Conservation (phyloP, 176 grass and related monocot genomes). For the Zoysia pacifica region DNA sequence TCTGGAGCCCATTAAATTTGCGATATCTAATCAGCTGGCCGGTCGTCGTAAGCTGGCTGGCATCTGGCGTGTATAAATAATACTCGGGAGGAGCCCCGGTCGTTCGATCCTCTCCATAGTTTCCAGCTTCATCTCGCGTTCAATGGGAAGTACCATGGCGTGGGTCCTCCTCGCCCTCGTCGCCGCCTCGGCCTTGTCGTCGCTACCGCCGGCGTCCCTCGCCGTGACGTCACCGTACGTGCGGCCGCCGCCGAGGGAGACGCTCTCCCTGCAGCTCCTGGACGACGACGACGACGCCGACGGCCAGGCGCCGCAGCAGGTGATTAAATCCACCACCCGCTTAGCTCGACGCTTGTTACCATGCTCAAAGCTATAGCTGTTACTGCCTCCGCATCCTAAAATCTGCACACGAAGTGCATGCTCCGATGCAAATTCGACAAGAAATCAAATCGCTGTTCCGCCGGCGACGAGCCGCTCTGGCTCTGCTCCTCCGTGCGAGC, state of each 20-base stretch:
- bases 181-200: background rate
- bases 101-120: background rate
- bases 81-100: no score
- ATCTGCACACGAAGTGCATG: background rate
- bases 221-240: slow-evolving; percentile 54
- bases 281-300: slow-evolving; percentile 33
- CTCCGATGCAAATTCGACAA: background rate
- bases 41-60: no score
- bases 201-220: background rate
- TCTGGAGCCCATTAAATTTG: background rate
- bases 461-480: background rate
- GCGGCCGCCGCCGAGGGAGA: slow-evolving; percentile 37
- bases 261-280: slow-evolving; percentile 21
- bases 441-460: background rate
- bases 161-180: slow-evolving; percentile 5
- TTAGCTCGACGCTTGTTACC: background rate
- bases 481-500: background rate
- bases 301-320: slow-evolving; percentile 60
- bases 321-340: background rate
- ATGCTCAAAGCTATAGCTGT: background rate
- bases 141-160: background rate
- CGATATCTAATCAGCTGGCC: background rate
- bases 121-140: background rate
- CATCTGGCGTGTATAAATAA: background rate
- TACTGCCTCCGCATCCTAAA: background rate